Percentiles rank a stretch among this genome's conserved stretches.
Conservation (phyloP, 441 rosid species). For the Syzygium syzygioides region DNA sequence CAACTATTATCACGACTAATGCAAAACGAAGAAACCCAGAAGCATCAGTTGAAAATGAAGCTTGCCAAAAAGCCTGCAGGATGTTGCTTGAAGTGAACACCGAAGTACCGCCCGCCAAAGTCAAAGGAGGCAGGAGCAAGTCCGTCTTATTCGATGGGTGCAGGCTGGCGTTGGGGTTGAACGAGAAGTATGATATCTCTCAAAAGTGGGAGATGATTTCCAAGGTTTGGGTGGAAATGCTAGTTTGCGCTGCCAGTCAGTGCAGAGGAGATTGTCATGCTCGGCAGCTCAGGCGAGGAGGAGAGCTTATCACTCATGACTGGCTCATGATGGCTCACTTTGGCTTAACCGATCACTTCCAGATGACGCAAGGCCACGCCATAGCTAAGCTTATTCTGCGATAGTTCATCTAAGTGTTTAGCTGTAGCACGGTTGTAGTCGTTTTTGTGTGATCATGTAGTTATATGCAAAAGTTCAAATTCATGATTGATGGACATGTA, state of each 20-base stretch:
- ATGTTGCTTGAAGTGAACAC: slow-evolving; percentile 19
- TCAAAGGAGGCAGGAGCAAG: slow-evolving; percentile 29
- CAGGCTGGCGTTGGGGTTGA: slow-evolving; percentile 3
- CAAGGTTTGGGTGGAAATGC: slow-evolving; percentile 35
- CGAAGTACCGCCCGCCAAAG: not conserved
- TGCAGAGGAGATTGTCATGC: slow-evolving; percentile 24
- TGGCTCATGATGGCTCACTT: slow-evolving; percentile 36
- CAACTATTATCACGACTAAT: no score
- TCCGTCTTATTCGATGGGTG: slow-evolving; percentile 27
- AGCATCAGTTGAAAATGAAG: no score
- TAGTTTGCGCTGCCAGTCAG: slow-evolving; percentile 21
- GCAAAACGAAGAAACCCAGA: no score
- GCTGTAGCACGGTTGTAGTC: no score
- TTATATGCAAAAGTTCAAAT: no score
- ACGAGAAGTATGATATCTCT: not conserved
- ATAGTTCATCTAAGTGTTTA: not conserved
- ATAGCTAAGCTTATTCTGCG: slow-evolving; percentile 16
- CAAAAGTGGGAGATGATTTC: slow-evolving; percentile 48
- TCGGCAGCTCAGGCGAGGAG: slow-evolving; percentile 27
- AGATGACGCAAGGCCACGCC: slow-evolving; percentile 24
- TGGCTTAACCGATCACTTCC: slow-evolving; percentile 28
- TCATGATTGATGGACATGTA: no score
- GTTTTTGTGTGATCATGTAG: no score
- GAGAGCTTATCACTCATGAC: slow-evolving; percentile 30
- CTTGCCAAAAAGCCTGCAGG: not conserved